Evolutionary conservation across 768 basidiomycete species (phyloP).

Genomic region (Lentinula detonsa): DNA sequence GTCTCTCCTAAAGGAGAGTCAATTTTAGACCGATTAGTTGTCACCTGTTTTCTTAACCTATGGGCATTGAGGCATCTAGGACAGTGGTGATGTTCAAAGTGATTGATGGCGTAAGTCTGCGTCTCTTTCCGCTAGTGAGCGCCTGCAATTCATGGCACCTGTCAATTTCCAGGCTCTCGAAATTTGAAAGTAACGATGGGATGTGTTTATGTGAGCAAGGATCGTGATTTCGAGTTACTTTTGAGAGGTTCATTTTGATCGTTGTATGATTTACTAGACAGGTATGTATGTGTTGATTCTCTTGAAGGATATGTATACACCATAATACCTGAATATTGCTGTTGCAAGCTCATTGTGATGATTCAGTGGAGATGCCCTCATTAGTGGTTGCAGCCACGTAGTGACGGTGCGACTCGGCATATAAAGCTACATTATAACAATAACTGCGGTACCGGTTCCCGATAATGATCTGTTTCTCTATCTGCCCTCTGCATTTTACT

Average conservation of each 20-base stretch:
- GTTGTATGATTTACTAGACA: neutral
- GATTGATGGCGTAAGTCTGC: neutral
- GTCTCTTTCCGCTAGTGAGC: neutral
- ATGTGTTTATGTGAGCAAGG: neutral
- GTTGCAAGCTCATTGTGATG: neutral
- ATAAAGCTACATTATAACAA: neutral
- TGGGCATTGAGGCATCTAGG: slow-evolving; percentile 38
- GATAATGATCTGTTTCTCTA: neutral
- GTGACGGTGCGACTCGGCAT: neutral
- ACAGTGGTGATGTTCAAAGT: slow-evolving; percentile 28
- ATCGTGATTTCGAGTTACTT: neutral
- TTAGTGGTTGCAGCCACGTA: neutral
- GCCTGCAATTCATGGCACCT: neutral
- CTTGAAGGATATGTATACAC: neutral
- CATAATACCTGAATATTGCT: neutral
- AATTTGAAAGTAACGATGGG: neutral
- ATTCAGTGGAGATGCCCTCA: neutral
- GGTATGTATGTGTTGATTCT: neutral
- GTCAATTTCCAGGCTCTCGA: neutral
- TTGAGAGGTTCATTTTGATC: neutral
- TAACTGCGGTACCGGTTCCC: neutral
- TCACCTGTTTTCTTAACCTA: slow-evolving; percentile 47
- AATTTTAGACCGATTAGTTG: slow-evolving; percentile 44
- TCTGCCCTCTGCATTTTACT: neutral
- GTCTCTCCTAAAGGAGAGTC: slow-evolving; percentile 30